A percentile compares a stretch with the other conserved stretches of the same genome.
phyloP scores from a whole-genome alignment of 768 basidiomycete species.

The Tubosaeta sp. region DNA sequence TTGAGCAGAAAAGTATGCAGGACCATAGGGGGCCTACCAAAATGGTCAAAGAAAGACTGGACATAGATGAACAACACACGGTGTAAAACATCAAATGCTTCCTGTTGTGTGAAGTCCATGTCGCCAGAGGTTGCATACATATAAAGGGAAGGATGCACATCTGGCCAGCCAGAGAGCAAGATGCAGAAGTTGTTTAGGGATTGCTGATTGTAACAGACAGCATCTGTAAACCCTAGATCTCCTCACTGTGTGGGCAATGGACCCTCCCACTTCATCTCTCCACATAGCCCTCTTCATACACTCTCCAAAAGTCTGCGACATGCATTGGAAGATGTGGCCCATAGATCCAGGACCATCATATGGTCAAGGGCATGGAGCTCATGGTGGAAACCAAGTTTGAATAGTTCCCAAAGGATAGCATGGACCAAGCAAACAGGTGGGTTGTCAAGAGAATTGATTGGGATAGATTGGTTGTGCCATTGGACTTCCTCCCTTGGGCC shows the following conservation, averaged over 20 bases:
- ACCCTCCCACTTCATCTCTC: background rate
- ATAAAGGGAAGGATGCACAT: background rate
- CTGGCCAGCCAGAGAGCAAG: background rate
- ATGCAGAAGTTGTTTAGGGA: background rate
- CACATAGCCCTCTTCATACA: background rate
- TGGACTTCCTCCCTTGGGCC: background rate
- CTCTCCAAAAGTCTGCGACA: background rate
- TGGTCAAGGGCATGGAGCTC: conserved; percentile 16
- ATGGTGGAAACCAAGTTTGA: conserved; percentile 17
- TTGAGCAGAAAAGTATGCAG: background rate
- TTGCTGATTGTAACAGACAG: background rate
- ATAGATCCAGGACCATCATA: background rate
- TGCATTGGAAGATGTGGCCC: background rate
- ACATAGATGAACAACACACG: background rate
- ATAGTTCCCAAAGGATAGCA: conserved; percentile 19
- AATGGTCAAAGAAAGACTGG: conserved; percentile 4
- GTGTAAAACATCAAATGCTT: background rate
- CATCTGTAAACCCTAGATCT: background rate
- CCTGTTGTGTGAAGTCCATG: background rate
- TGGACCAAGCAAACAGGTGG: background rate
- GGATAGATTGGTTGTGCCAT: background rate
- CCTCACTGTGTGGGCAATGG: background rate
- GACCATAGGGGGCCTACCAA: conserved; percentile 4
- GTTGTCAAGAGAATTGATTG: background rate
- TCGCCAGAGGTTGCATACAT: background rate